Percentiles rank a stretch among this genome's conserved stretches.
phyloP scores from a whole-genome alignment of 2,329 filamentous ascomycete genomes.

The Fusarium paranaense region DNA sequence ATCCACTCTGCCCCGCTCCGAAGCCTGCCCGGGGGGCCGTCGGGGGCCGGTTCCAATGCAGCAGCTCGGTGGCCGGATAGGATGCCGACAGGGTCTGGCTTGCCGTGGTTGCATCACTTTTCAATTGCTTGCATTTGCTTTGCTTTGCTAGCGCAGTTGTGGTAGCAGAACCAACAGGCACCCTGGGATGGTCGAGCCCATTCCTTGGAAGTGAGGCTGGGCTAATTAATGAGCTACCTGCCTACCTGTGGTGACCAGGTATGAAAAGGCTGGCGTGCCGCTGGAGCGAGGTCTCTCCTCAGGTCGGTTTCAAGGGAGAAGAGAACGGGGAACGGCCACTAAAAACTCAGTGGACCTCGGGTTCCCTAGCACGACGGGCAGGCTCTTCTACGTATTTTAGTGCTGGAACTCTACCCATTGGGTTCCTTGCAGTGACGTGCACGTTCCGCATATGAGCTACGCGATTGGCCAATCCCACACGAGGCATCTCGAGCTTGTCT shows the following conservation, averaged over 20 bases:
- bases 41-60: neutral
- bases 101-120: neutral
- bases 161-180: neutral
- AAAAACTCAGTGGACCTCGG: constrained; percentile 21
- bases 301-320: neutral
- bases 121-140: constrained; percentile 6
- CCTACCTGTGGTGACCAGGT: too few species aligned
- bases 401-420: constrained; percentile 11
- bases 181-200: neutral
- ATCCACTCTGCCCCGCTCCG: constrained; percentile 14
- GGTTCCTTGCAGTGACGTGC: constrained; percentile 31
- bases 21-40: constrained; percentile 1
- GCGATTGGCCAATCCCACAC: constrained; percentile 32
- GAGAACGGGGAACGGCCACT: constrained; percentile 22
- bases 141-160: neutral
- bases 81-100: constrained; percentile 1
- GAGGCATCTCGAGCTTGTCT: constrained; percentile 25
- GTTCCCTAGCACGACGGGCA: neutral
- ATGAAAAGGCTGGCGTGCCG: neutral
- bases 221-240: neutral
- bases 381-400: neutral
- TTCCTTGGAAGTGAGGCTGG: neutral
- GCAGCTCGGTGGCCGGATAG: neutral
- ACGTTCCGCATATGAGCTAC: constrained; percentile 21
- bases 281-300: neutral